Evolutionary conservation across 306 rosid genomes (phyloP).

Genomic region (Ormosia semicastrata): DNA sequence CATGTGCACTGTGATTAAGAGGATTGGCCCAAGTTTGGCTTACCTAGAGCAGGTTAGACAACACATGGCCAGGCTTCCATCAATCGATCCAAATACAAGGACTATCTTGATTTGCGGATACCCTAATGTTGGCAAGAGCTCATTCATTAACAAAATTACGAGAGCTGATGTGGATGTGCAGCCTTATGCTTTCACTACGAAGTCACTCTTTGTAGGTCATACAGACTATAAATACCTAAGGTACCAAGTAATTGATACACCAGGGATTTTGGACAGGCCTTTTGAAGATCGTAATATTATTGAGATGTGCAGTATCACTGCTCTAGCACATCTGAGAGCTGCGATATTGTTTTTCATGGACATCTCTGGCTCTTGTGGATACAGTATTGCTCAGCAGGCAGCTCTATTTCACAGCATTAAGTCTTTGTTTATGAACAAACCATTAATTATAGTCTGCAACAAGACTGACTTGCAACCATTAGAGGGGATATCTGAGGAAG

Average conservation of each 20-base stretch:
- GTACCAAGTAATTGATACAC: slow-evolving; percentile 91
- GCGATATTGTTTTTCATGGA: slow-evolving; percentile 89
- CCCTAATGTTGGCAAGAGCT: slow-evolving; percentile 93
- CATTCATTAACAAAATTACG: slow-evolving; percentile 85
- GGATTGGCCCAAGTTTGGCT: slow-evolving; percentile 88
- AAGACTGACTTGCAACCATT: slow-evolving; percentile 86
- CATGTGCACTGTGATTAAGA: slow-evolving; percentile 90
- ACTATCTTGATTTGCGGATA: slow-evolving; percentile 85
- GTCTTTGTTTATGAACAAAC: slow-evolving; percentile 58
- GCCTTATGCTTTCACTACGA: slow-evolving; percentile 91
- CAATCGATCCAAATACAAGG: slow-evolving; percentile 77
- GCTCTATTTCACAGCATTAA: slow-evolving; percentile 80
- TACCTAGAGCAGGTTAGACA: slow-evolving; percentile 86
- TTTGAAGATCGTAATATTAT: slow-evolving; percentile 88
- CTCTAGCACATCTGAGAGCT: slow-evolving; percentile 86
- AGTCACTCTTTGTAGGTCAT: slow-evolving; percentile 88
- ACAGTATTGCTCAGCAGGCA: slow-evolving; percentile 84
- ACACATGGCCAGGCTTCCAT: slow-evolving; percentile 92
- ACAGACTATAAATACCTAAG: slow-evolving; percentile 82
- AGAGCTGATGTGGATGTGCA: slow-evolving; percentile 95
- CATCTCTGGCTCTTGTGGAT: slow-evolving; percentile 89
- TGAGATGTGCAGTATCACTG: slow-evolving; percentile 96
- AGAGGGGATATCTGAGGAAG: slow-evolving; percentile 77
- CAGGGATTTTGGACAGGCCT: slow-evolving; percentile 90
- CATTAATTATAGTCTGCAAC: slow-evolving; percentile 54